Conservation (phyloP, 805 yeast species). For the Candida incommunis region DNA sequence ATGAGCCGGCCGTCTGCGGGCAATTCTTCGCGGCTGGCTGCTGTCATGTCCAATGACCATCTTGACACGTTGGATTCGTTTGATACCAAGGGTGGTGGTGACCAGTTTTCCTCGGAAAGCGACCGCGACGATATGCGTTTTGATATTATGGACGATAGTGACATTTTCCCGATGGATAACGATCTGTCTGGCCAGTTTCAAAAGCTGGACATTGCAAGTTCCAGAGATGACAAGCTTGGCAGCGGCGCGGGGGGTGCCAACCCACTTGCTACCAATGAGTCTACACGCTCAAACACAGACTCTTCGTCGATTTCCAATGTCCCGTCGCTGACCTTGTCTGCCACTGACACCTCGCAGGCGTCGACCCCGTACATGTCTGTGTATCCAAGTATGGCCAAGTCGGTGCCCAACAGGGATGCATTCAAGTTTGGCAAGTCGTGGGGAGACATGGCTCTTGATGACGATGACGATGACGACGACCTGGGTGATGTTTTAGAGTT, state of each 20-base stretch:
- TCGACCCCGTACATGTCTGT: conserved; percentile 3
- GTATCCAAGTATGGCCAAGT: conserved; percentile 4
- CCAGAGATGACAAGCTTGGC: too few relatives aligned
- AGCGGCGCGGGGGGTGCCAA: too few relatives aligned
- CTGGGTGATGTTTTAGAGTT: background rate
- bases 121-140: background rate
- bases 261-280: background rate
- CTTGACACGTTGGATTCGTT: background rate
- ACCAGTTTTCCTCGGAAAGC: conserved; percentile 1
- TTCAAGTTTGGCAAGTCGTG: conserved; percentile 18
- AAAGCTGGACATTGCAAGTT: background rate
- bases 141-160: background rate
- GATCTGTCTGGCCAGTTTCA: background rate
- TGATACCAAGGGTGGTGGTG: background rate
- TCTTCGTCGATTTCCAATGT: conserved; percentile 12
- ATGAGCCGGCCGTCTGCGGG: background rate
- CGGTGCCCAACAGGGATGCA: conserved; percentile 12
- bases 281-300: background rate
- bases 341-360: background rate
- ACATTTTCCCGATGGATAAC: background rate
- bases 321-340: conserved; percentile 13
- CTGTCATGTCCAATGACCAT: background rate
- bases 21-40: background rate
- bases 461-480: conserved; percentile 14
- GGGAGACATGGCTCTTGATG: conserved; percentile 16